A percentile compares a stretch with the other conserved stretches of the same genome.
These are phyloP conservation scores for Diutina mesorugosa DNA, from an alignment of 1,139 yeast species.

Conservation along the genomic window DNA sequence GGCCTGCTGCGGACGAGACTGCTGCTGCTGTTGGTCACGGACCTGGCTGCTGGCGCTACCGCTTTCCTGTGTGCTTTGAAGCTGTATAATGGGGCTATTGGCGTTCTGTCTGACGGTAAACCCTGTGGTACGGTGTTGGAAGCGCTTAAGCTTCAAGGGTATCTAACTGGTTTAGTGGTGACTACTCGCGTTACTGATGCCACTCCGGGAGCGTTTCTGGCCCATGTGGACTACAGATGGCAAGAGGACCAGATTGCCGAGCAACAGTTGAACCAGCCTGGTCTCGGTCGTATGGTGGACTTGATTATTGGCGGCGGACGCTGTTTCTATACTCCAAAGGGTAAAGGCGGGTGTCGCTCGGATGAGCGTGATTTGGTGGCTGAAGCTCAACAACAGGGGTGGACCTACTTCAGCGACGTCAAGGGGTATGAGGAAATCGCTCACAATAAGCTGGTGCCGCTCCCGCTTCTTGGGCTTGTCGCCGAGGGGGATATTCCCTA, in stretches of 20 bases:
- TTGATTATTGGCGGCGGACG: constrained; percentile 84
- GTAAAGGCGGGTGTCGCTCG: constrained; percentile 47
- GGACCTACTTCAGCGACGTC: constrained; percentile 54
- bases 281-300: constrained; percentile 68
- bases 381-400: constrained; percentile 46
- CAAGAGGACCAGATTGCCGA: constrained; percentile 78
- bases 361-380: constrained; percentile 53
- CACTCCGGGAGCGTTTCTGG: constrained; percentile 78
- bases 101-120: constrained; percentile 42
- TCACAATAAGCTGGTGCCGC: constrained; percentile 43
- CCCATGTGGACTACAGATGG: constrained; percentile 61
- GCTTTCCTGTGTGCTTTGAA: constrained; percentile 75
- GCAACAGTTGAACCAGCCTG: constrained; percentile 70
- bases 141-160: constrained; percentile 69
- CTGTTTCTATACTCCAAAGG: constrained; percentile 50
- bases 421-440: constrained; percentile 36
- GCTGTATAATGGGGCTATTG: constrained; percentile 77
- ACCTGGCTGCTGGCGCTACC: constrained; percentile 92
- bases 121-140: constrained; percentile 81
- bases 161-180: constrained; percentile 72
- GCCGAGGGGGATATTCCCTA: constrained; percentile 69
- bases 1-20: constrained; percentile 77
- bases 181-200: constrained; percentile 51
- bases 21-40: constrained; percentile 60
- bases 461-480: constrained; percentile 63